Percentiles rank a stretch among this genome's conserved stretches.
phyloP scores from a whole-genome alignment of 176 grass and related monocot species.

The Eremochloa ophiuroides region DNA sequence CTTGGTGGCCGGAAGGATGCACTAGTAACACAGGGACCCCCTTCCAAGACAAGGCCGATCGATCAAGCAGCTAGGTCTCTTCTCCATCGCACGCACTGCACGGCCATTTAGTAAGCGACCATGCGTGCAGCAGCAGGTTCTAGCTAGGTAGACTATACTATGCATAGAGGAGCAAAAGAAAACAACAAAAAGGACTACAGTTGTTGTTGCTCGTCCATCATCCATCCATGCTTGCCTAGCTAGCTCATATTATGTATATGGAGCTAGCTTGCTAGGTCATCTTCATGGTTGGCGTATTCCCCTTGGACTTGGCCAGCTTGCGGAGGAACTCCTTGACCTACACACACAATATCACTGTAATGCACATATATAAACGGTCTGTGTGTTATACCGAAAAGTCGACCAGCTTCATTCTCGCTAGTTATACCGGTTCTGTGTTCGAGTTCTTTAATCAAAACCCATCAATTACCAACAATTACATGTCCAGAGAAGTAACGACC shows the following conservation, averaged over 20 bases:
- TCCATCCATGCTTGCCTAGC: background rate
- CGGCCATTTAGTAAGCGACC: background rate
- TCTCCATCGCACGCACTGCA: background rate
- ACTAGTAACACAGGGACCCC: background rate
- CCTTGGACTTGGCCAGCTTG: background rate
- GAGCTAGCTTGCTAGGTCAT: background rate
- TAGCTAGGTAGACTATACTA: background rate
- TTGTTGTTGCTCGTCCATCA: background rate
- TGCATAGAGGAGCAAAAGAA: background rate
- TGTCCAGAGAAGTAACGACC: no score
- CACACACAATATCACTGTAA: no score
- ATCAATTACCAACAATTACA: no score
- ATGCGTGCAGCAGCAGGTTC: background rate
- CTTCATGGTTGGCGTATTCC: background rate
- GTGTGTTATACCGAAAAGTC: no score
- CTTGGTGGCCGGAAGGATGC: constrained; percentile 13
- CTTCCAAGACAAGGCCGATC: constrained; percentile 20
- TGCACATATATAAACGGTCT: no score
- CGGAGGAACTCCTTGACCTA: background rate
- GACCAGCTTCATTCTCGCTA: no score
- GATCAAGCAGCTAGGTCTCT: background rate
- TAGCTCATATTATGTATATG: no score
- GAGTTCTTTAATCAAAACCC: no score
- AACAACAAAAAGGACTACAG: background rate
- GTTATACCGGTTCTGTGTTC: no score